Conservation (phyloP, 2,329 filamentous ascomycete genomes). For the Xylaria sp. region DNA sequence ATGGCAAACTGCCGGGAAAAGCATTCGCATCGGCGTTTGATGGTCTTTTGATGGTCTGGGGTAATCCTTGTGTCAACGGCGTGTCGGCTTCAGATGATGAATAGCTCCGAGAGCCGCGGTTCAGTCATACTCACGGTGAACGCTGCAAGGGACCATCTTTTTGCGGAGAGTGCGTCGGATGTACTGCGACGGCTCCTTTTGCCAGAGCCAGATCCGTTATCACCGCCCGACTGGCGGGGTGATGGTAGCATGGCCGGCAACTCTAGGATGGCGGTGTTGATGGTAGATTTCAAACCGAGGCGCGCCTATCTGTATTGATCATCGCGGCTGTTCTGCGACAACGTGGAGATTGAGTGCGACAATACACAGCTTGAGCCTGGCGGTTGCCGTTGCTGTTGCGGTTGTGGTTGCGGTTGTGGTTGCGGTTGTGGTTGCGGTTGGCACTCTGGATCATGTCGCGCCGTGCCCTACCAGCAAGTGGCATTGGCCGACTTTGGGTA, state of each 20-base stretch:
- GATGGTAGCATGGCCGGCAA: conserved; percentile 12
- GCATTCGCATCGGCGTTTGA: conserved; percentile 8
- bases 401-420: no score
- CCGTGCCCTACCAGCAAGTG: not conserved
- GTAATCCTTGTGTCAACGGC: not conserved
- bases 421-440: no score
- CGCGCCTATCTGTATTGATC: not conserved
- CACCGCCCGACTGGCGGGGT: not conserved
- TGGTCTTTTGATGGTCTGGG: conserved; percentile 10
- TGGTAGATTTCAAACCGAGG: not conserved
- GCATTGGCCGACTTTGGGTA: conserved; percentile 9
- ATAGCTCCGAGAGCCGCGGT: not conserved
- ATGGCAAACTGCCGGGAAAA: conserved; percentile 13
- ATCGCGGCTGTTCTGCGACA: not conserved
- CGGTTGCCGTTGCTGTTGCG: not conserved
- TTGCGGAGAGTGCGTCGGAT: conserved; percentile 10
- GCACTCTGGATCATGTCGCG: not conserved
- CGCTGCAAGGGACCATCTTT: conserved; percentile 19
- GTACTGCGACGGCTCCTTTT: conserved; percentile 20
- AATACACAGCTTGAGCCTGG: not conserved
- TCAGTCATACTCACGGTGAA: conserved; percentile 18
- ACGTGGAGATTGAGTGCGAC: not conserved
- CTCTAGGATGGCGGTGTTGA: not conserved
- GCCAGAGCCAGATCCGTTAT: not conserved
- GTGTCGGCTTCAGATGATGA: not conserved